Percentiles rank a stretch among this genome's conserved stretches.
Evolutionary conservation across 163 green algal genomes (phyloP).

Genomic region (Volvox carteri): DNA sequence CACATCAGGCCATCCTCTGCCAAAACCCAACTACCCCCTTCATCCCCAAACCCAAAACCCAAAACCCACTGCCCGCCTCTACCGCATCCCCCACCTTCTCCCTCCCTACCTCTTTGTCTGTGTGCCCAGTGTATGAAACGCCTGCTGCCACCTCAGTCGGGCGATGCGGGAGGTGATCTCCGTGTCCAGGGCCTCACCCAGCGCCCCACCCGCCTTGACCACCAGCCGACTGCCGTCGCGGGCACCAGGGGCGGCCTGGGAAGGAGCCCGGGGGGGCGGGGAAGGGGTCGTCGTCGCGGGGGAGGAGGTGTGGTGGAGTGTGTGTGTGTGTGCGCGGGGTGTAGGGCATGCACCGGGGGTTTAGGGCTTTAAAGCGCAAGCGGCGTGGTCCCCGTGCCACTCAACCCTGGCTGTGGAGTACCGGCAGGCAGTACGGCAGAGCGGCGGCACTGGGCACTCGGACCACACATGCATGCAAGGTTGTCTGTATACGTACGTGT

Average conservation of each 20-base stretch:
- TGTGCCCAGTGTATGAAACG: constrained; percentile 64
- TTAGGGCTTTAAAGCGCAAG: no score
- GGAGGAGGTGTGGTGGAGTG: neutral
- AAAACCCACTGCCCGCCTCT: no score
- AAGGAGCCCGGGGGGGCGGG: neutral
- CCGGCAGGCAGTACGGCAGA: no score
- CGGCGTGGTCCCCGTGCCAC: no score
- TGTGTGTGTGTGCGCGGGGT: neutral
- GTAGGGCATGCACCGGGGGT: no score
- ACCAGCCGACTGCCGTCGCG: constrained; percentile 51
- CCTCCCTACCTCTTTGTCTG: constrained; percentile 11
- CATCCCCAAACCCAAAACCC: no score
- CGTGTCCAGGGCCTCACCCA: constrained; percentile 46
- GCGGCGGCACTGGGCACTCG: no score
- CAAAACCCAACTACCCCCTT: no score
- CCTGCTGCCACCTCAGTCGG: constrained; percentile 70
- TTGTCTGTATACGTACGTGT: no score
- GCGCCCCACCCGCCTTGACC: constrained; percentile 38
- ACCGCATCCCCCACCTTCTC: no score
- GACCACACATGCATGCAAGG: no score
- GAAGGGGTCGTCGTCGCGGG: neutral
- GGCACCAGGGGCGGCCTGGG: constrained; percentile 36
- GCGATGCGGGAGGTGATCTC: constrained; percentile 54
- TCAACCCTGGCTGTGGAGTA: no score
- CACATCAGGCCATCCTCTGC: neutral